Percentiles rank a stretch among this genome's conserved stretches.
These are phyloP conservation scores for Fomes fomentarius DNA, from an alignment of 1,284 basidiomycete species.

Conservation along the genomic window DNA sequence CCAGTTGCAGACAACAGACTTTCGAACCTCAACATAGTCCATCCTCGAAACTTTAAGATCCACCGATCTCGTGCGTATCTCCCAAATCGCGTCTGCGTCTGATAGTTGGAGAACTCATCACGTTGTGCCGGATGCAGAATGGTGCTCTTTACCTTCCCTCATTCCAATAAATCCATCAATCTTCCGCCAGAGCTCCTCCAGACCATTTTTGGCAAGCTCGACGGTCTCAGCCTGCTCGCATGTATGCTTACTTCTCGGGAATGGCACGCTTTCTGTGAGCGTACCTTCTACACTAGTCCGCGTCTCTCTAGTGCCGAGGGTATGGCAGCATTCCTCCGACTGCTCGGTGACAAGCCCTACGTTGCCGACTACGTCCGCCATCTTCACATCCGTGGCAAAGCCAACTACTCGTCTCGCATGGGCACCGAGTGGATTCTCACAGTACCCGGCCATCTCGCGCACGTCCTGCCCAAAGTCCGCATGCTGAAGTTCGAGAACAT, in stretches of 20 bases:
- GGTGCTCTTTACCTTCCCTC: not conserved
- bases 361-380: not conserved
- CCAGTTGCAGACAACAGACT: too few relatives aligned
- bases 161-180: not conserved
- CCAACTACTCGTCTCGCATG: not conserved
- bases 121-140: not conserved
- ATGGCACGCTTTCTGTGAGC: not conserved
- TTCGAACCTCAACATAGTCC: too few relatives aligned
- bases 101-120: too few relatives aligned
- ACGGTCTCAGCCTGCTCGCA: not conserved
- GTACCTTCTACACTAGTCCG: not conserved
- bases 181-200: slow-evolving; percentile 4
- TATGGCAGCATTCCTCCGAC: not conserved
- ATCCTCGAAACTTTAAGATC: too few relatives aligned
- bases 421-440: slow-evolving; percentile 5
- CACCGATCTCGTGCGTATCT: too few relatives aligned
- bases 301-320: not conserved
- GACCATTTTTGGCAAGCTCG: slow-evolving; percentile 4
- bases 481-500: slow-evolving; percentile 4
- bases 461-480: slow-evolving; percentile 3
- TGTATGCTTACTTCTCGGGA: not conserved
- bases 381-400: slow-evolving; percentile 8
- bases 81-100: too few relatives aligned
- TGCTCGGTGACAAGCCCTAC: not conserved
- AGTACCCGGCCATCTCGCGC: not conserved